Evolutionary conservation across 2,329 filamentous ascomycete genomes (phyloP).

Genomic region (Nannizzia gypsea): DNA sequence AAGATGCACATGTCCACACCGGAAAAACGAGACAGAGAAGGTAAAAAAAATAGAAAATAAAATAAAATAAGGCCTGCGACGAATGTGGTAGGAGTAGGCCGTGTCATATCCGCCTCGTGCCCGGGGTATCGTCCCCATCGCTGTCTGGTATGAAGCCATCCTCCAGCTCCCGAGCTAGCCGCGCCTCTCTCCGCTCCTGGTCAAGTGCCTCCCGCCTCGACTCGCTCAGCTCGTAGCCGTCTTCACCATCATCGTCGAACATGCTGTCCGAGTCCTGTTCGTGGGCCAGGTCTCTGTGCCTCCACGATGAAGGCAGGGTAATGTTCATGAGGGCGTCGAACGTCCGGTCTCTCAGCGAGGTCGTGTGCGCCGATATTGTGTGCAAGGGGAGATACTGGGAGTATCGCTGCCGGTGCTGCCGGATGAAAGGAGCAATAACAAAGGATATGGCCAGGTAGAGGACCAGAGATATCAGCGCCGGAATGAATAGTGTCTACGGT

Average conservation of each 20-base stretch:
- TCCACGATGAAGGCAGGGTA: slow-evolving; percentile 36
- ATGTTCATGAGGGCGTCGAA: slow-evolving; percentile 33
- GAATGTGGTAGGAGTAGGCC: not conserved
- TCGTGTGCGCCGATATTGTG: slow-evolving; percentile 40
- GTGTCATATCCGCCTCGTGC: not conserved
- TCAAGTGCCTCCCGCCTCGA: slow-evolving; percentile 34
- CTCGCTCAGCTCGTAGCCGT: slow-evolving; percentile 43
- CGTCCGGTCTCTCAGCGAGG: slow-evolving; percentile 40
- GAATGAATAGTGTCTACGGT: slow-evolving; percentile 54
- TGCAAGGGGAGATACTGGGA: slow-evolving; percentile 62
- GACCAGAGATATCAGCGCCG: slow-evolving; percentile 56
- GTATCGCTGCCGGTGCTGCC: slow-evolving; percentile 57
- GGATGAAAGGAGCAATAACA: slow-evolving; percentile 56
- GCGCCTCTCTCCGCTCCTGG: slow-evolving; percentile 35
- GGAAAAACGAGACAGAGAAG: too few species aligned
- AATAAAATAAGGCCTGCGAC: too few species aligned
- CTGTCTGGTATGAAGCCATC: slow-evolving; percentile 64
- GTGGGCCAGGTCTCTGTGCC: slow-evolving; percentile 31
- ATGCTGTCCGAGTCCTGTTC: slow-evolving; percentile 44
- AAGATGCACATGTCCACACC: not conserved
- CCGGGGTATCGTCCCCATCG: slow-evolving; percentile 35
- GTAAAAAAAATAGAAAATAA: too few species aligned
- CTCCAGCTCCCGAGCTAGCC: slow-evolving; percentile 70
- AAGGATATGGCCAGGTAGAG: slow-evolving; percentile 57
- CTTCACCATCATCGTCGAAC: slow-evolving; percentile 52